Evolutionary conservation across 108 stramenopile genomes (phyloP), one percentile per base, ranked within the genome.

Genomic region (Skeletonema costatum): DNA sequence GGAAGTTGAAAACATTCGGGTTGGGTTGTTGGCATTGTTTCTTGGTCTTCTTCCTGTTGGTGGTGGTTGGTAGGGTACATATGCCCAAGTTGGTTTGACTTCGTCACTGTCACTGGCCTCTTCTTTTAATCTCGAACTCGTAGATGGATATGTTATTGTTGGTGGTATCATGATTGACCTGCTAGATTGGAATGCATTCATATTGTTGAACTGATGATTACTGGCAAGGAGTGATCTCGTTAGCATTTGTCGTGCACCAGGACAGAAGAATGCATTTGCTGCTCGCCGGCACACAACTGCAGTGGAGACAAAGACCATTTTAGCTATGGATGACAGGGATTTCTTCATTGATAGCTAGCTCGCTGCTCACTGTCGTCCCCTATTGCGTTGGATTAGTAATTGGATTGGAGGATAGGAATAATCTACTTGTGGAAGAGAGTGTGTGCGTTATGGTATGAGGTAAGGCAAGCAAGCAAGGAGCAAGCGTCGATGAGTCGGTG

Each of bases 1-100:
- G 19, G 73, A 60, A 25, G 75, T 35, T 19, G 83, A 90, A 65
- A 84, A 78, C 5, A 29, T 41, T 35, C 88, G 82, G 33, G 62
- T 19, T 51, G 11, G 17, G 33, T 66, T 72, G 38, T 39, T 68
- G 51, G 31, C 70, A 36, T 46, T 56, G 48, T 9, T 64, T 68
- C 1, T 53, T 13, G 70, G 39, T 68, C 29, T 56, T 30, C 19
- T 64, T 61, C 38, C 32, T 58, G 25, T 4, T 17, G 71, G 35
- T 53, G 68, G 36, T 56, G 67, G 80, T 67, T 87, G 50, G 60
- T 82, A 85, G 12, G 86, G 84, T 5, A 32, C 68, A 66, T 85
- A 85, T 7, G 80, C 82, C 88, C 88, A 87, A 16, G 88, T 85
- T 25, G 86, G 78, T 46, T 76, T 60, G 44, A 84, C 36, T 41